Percentiles rank a stretch among this genome's conserved stretches.
These are phyloP conservation scores for Camellia lanceoleosa DNA, from an alignment of 148 eudicot genomes.

Conservation along the genomic window DNA sequence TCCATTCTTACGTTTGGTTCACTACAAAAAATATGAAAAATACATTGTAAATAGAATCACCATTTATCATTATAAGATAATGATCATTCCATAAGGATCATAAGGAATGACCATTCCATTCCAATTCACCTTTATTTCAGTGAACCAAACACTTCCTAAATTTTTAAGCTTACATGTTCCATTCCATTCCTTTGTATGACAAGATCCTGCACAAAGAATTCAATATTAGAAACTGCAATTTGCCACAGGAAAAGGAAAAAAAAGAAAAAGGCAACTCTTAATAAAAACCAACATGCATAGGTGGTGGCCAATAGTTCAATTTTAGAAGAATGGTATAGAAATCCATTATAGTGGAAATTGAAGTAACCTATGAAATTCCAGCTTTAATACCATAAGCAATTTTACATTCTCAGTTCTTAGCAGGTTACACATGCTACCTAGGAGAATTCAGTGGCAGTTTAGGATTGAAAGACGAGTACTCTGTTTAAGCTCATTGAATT, in stretches of 20 bases:
- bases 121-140: no score
- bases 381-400: background rate
- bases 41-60: no score
- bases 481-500: background rate
- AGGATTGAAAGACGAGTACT: background rate
- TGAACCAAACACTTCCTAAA: no score
- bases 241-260: background rate
- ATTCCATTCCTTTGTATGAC: constrained; percentile 45
- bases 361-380: background rate
- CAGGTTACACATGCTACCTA: background rate
- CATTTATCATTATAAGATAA: no score
- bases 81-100: no score
- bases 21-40: no score
- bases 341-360: background rate
- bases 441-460: background rate
- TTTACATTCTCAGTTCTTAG: background rate
- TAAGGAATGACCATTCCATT: no score
- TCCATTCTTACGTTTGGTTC: no score
- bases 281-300: background rate
- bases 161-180: constrained; percentile 44
- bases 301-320: background rate
- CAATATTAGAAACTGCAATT: constrained; percentile 23
- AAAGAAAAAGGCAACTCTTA: background rate
- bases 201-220: constrained; percentile 49
- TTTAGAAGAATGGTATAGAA: background rate